Evolutionary conservation across 2,329 filamentous ascomycete species (phyloP), one percentile per base, ranked within the genome.

Genomic region (Aspergillus texensis): DNA sequence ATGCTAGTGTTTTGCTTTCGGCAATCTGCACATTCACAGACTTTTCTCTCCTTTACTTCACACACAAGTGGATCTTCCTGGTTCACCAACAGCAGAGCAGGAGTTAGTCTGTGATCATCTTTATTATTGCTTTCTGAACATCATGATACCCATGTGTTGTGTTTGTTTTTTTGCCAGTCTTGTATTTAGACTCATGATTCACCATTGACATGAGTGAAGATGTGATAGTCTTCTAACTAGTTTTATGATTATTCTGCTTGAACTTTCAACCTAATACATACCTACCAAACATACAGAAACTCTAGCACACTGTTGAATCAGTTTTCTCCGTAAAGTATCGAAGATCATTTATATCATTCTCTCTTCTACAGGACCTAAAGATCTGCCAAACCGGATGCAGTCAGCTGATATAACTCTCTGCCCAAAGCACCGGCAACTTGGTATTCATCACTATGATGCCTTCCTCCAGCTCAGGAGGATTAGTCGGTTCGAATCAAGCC

Each of bases 61-160:
- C 11, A 19, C 6, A 26, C 12, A 12, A 14, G 32, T 4, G 52
- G 21, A 55, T 12, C 52, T 55, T 26, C 21, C 52, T 39, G 26
- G 30, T 55, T 55, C 34, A 26, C 24, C 21, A n/a, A 55, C 34
- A 39, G n/a, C 32, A 39, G 21, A 39, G 30, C 32, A 39, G 34
- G 52, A 39, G 52, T 55, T 9, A 39, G 32, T 39, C 52, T 39
- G 32, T 55, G 52, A 34, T 14, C 32, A 28, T 26, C n/a, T 55
- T 36, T 26, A 24, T 36, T 14, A 19, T 41, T 55, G 16, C 32
- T 39, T 55, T 55, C 32, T 41, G 50, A 62, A 60, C 62, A 56
- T 64, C 64, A 67, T 72, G 71, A 72, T 72, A 72, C 70, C 71
- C 70, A 66, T 66, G 62, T 71, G 65, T 68, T 67, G 61, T 69